Percentiles rank a stretch among this genome's conserved stretches.
Conservation (phyloP, 2,329 filamentous ascomycete species). For the Biscogniauxia sp. region DNA sequence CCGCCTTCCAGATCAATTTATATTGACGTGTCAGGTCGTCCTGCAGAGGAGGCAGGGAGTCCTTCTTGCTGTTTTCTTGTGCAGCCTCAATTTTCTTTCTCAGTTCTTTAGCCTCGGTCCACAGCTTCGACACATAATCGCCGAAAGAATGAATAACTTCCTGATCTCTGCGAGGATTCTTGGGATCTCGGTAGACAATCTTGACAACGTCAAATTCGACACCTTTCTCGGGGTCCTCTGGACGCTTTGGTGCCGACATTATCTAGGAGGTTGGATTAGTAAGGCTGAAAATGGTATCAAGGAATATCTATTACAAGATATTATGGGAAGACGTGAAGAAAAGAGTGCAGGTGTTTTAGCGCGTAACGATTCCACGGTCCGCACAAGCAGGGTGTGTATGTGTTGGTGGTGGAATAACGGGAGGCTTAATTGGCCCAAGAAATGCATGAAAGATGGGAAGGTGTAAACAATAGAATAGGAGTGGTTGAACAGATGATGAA, state of each 20-base stretch:
- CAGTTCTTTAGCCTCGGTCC: conserved; percentile 45
- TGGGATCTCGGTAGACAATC: conserved; percentile 27
- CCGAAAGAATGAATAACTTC: conserved; percentile 42
- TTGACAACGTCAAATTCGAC: conserved; percentile 28
- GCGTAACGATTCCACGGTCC: too few species aligned
- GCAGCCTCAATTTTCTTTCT: conserved; percentile 39
- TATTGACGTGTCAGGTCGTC: conserved; percentile 43
- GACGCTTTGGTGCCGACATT: conserved; percentile 16
- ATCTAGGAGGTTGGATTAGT: conserved; percentile 14
- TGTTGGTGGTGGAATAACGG: too few species aligned
- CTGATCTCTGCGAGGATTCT: conserved; percentile 26
- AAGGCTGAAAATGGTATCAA: too few species aligned
- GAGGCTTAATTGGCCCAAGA: too few species aligned
- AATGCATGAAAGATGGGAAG: background rate
- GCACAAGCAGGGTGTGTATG: too few species aligned
- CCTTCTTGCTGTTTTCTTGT: conserved; percentile 6
- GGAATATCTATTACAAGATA: too few species aligned
- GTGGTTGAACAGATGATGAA: background rate
- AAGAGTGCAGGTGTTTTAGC: too few species aligned
- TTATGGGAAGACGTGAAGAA: too few species aligned
- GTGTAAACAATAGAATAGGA: background rate
- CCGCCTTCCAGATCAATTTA: conserved; percentile 47
- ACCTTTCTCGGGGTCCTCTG: conserved; percentile 22
- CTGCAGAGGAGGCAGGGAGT: conserved; percentile 38
- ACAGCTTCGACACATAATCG: conserved; percentile 49